Evolutionary conservation across 2,329 filamentous ascomycete genomes (phyloP).

Genomic region (Sodiomyces alkalinus): DNA sequence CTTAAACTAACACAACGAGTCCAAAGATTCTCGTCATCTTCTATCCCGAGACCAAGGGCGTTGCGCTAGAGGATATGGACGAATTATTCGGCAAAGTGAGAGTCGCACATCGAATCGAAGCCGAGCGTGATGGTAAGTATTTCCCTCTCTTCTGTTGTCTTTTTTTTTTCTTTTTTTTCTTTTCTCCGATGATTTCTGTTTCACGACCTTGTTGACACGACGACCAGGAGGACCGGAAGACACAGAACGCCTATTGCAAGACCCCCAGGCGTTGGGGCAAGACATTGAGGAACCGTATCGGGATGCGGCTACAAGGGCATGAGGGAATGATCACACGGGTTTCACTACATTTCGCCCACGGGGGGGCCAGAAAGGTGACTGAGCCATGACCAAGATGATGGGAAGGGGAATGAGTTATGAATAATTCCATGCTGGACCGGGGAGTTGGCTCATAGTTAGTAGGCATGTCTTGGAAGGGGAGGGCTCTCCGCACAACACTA

Average conservation of each 20-base stretch:
- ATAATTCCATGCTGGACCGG: too few species aligned
- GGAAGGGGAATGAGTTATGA: too few species aligned
- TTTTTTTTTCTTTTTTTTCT: not conserved
- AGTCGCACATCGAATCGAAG: not conserved
- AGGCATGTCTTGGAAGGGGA: too few species aligned
- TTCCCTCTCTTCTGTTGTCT: not conserved
- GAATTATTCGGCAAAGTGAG: constrained; percentile 17
- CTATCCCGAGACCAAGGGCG: constrained; percentile 29
- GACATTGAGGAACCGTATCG: not conserved
- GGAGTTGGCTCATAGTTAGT: too few species aligned
- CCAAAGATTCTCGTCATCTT: constrained; percentile 23
- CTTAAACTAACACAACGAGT: not conserved
- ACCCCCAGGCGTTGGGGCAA: not conserved
- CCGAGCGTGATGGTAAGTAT: constrained; percentile 1
- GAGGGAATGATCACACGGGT: not conserved
- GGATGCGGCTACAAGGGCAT: not conserved
- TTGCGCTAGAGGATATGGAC: constrained; percentile 28
- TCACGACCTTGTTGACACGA: too few species aligned
- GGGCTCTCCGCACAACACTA: too few species aligned
- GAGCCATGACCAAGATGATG: not conserved
- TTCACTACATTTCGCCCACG: too few species aligned
- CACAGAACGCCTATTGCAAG: constrained; percentile 1
- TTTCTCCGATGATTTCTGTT: constrained; percentile 1
- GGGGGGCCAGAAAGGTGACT: too few species aligned
- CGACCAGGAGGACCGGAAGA: too few species aligned